A percentile compares a stretch with the other conserved stretches of the same genome.
phyloP scores from a whole-genome alignment of 1,284 basidiomycete genomes.

The Puccinia brachypodii region DNA sequence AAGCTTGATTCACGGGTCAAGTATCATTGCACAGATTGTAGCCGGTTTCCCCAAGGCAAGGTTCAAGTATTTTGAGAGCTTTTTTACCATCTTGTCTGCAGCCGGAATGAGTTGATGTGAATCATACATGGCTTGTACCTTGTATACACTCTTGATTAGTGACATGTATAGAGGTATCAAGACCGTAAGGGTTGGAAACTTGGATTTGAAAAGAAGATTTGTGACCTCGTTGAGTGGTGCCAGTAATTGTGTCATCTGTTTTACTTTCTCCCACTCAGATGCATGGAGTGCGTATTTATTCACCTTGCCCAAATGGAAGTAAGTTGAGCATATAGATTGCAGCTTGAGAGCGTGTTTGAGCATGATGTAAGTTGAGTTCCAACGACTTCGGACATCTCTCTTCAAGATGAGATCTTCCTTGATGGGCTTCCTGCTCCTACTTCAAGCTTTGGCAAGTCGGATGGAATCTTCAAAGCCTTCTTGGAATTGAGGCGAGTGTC shows the following conservation, averaged over 20 bases:
- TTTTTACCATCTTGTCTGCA: not conserved
- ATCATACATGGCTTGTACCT: not conserved
- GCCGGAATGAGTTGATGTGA: not conserved
- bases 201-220: not conserved
- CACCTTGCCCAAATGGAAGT: not conserved
- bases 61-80: not conserved
- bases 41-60: not conserved
- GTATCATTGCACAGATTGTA: not conserved
- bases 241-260: not conserved
- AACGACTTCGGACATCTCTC: not conserved
- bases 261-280: not conserved
- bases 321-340: not conserved
- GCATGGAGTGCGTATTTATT: not conserved
- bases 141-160: not conserved
- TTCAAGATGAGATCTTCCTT: not conserved
- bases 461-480: not conserved
- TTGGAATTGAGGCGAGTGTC: not conserved
- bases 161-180: not conserved
- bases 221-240: not conserved
- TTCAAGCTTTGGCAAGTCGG: no score
- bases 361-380: not conserved
- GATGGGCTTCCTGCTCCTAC: no score
- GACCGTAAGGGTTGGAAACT: not conserved
- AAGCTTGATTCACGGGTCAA: not conserved
- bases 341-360: not conserved